Evolutionary conservation across 257 asterid genomes (phyloP).

Genomic region (Plectranthus barbatus): DNA sequence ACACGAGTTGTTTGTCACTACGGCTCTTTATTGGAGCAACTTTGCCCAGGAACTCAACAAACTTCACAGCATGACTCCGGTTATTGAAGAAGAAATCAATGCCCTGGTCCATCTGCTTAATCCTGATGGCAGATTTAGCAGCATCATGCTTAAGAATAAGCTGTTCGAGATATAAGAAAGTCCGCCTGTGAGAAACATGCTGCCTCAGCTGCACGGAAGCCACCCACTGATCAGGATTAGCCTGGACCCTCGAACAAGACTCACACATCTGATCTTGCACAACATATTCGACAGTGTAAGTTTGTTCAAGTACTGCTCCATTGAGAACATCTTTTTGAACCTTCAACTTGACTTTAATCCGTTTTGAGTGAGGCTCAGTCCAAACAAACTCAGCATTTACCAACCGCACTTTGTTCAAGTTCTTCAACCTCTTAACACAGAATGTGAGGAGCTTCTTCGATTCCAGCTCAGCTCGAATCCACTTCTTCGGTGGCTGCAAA

Average conservation of each 20-base stretch:
- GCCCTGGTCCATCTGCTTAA: slow-evolving; percentile 48
- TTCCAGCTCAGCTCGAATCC: slow-evolving; percentile 44
- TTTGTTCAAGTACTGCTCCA: slow-evolving; percentile 42
- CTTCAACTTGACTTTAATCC: slow-evolving; percentile 37
- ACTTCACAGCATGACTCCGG: slow-evolving; percentile 42
- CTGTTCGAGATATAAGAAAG: slow-evolving; percentile 57
- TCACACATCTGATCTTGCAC: slow-evolving; percentile 56
- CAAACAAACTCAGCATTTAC: slow-evolving; percentile 37
- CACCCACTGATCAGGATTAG: slow-evolving; percentile 61
- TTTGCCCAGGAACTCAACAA: slow-evolving; percentile 32
- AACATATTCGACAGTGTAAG: slow-evolving; percentile 35
- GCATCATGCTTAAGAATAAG: slow-evolving; percentile 54
- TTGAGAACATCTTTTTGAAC: slow-evolving; percentile 46
- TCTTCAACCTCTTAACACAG: slow-evolving; percentile 36
- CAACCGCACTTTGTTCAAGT: slow-evolving; percentile 33
- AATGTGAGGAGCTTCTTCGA: slow-evolving; percentile 37
- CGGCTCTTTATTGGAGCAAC: slow-evolving; percentile 31
- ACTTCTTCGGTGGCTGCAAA: slow-evolving; percentile 47
- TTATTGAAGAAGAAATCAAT: slow-evolving; percentile 44
- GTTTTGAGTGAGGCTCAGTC: slow-evolving; percentile 54
- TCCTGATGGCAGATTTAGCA: slow-evolving; percentile 39
- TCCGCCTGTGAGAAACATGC: slow-evolving; percentile 56
- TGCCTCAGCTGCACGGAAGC: slow-evolving; percentile 54
- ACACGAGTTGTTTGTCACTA: slow-evolving; percentile 40
- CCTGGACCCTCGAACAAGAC: slow-evolving; percentile 41